Evolutionary conservation across 208 protist species (phyloP).

Genomic region (Leishmania martiniquensis): DNA sequence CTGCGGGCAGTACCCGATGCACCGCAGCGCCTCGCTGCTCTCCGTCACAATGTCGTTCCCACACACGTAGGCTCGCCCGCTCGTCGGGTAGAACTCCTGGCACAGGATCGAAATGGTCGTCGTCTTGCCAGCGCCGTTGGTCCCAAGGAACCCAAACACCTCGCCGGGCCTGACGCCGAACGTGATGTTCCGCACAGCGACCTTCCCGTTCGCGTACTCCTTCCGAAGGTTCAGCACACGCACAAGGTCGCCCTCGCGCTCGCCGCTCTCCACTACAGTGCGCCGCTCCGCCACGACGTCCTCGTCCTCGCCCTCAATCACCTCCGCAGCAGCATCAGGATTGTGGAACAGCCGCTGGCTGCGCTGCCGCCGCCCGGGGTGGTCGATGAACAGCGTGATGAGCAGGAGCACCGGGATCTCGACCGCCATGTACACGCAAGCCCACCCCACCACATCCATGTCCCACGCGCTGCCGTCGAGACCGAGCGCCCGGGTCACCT

Average conservation of each 20-base stretch:
- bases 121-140: conserved; percentile 91
- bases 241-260: conserved; percentile 39
- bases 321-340: conserved; percentile 31
- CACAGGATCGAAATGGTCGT: conserved; percentile 84
- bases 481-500: neutral
- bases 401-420: conserved; percentile 40
- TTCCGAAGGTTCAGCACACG: conserved; percentile 63
- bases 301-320: conserved; percentile 37
- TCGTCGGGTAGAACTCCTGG: conserved; percentile 70
- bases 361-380: conserved; percentile 28
- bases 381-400: conserved; percentile 43
- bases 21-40: conserved; percentile 44
- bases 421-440: conserved; percentile 46
- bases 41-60: conserved; percentile 59
- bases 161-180: conserved; percentile 74
- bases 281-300: conserved; percentile 45
- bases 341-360: conserved; percentile 41
- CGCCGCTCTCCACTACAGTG: conserved; percentile 20
- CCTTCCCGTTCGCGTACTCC: conserved; percentile 68
- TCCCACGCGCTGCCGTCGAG: conserved; percentile 13
- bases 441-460: conserved; percentile 29
- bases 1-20: conserved; percentile 94
- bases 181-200: conserved; percentile 69
- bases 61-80: conserved; percentile 59
- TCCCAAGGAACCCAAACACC: conserved; percentile 88